Evolutionary conservation across 1,284 basidiomycete genomes (phyloP), one percentile per base, ranked within the genome.

Genomic region (Leccinum solheimii): DNA sequence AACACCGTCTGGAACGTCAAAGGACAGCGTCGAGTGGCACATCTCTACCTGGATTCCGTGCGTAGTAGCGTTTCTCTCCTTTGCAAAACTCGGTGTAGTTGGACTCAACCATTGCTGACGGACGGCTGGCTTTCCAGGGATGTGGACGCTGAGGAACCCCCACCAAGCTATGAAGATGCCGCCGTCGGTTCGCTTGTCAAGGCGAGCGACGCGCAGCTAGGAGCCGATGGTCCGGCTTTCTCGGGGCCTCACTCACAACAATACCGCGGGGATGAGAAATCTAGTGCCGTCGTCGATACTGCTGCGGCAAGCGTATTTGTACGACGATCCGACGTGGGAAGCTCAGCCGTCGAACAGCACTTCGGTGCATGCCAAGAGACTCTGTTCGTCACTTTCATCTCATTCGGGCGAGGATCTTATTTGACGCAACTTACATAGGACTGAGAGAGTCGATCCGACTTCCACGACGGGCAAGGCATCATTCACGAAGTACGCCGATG

Each of bases 151-250:
- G 50, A 59, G 6, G 61, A 59, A 19, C 56, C 57, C 43, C 61
- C 61, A 5, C 68, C 61, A n/a, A 68, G 59, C 26, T 66, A 68
- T 11, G n/a, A 70, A 23, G 64, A 68, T 8, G 45, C 32, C 9
- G 11, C 52, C 32, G 49, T 55, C 16, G 5, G n/a, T 13, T 45
- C 23, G 5, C 10, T 34, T 11, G 9, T 49, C 19, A 11, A 34
- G 1, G 5, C 50, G 5, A 30, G 26, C 30, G 48, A 48, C 19
- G 23, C 3, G 14, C 36, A 16, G 36, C 14, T 14, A 38, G 36
- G 36, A 38, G 36, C 36, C 36, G 10, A 14, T n/a, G 10, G n/a
- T 19, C 10, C 43, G 43, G 10, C 43, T 6, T 19, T 45, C 19
- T 19, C 43, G 43, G 43, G 19, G 43, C 4, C 9, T 19, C 40